Evolutionary conservation across 2,329 filamentous ascomycete genomes (phyloP), one percentile per base, ranked within the genome.

Genomic region (Nemania abortiva): DNA sequence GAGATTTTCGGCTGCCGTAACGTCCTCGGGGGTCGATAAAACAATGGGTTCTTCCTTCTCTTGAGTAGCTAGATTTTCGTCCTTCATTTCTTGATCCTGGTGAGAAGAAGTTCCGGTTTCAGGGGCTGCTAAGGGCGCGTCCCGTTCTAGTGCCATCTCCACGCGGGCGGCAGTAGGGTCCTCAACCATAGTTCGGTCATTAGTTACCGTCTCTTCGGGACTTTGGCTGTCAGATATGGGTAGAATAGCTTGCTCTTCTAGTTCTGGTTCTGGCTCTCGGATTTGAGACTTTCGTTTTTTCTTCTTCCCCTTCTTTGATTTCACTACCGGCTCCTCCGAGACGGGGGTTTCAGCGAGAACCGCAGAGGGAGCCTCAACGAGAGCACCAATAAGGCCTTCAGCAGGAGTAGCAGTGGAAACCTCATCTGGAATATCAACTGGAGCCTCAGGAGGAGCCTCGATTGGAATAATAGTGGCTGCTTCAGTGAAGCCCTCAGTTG

Each of bases 41-140:
- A 15, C 15, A 37, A 22, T 27, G 47, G 62, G 3, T 24, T 49
- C 57, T 45, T 73, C 72, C 11, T 69, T 66, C 3, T 72, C 71
- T 53, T 18, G 57, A 24, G 60, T 20, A 55, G 13, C 55, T 52
- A 65, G 70, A 63, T 77, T 75, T 57, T 75, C 77, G 66, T 65
- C 72, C 65, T 75, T 75, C 69, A 76, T 77, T 64, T 77, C 77
- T 66, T 75, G 76, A 5, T 54, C 70, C 60, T 76, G 75, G 68
- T 76, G 70, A 13, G 72, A 67, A 9, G 39, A 63, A 65, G 59
- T 74, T 66, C 66, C 58, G 65, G 71, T 70, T 69, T 67, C 73
- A 54, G 49, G 27, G 20, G 39, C 50, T 22, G 70, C 18, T 4
- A 52, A 55, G 20, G 69, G 29, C n/a, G 45, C 24, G 6, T 73